Percentiles rank a stretch among this genome's conserved stretches.
phyloP scores from a whole-genome alignment of 2,329 filamentous ascomycete genomes.

The Phaeoacremonium minimum region DNA sequence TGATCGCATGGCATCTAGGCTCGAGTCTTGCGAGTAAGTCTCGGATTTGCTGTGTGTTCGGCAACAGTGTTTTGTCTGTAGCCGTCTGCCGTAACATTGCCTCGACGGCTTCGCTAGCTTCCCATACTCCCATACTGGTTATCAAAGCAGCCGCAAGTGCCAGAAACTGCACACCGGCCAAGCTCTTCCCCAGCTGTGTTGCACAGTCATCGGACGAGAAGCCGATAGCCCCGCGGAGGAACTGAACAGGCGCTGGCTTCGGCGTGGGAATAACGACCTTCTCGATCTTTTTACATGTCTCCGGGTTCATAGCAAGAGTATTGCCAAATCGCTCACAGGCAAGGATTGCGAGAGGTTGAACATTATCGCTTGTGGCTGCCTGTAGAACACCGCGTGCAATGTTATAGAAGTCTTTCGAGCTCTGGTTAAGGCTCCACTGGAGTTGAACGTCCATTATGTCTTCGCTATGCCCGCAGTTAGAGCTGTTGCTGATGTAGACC shows the following conservation, averaged over 20 bases:
- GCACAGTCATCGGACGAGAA: conserved; percentile 8
- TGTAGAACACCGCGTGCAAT: conserved; percentile 9
- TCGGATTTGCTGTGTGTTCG: conserved; percentile 4
- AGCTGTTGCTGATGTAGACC: too few species aligned
- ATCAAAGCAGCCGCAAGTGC: conserved; percentile 9
- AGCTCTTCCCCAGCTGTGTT: conserved; percentile 4
- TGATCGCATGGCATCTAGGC: conserved; percentile 1
- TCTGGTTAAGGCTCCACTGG: conserved; percentile 7
- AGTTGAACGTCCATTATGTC: conserved; percentile 5
- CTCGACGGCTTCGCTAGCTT: conserved; percentile 2
- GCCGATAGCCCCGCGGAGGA: conserved; percentile 7
- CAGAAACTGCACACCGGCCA: conserved; percentile 11
- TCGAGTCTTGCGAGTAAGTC: conserved; percentile 7
- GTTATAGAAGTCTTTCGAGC: conserved; percentile 4
- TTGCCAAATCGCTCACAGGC: conserved; percentile 18
- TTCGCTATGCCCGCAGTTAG: too few species aligned
- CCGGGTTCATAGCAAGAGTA: conserved; percentile 14
- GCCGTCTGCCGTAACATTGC: conserved; percentile 4
- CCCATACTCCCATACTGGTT: conserved; percentile 2
- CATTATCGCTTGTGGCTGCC: conserved; percentile 16
- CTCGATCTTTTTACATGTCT: conserved; percentile 12
- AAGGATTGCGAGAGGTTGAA: conserved; percentile 14
- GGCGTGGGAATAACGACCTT: conserved; percentile 9
- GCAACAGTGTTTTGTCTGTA: conserved; percentile 5
- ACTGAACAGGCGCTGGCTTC: conserved; percentile 3